Evolutionary conservation across 75 land plant genomes (phyloP), one percentile per base, ranked within the genome.

Genomic region (Picea sitchensis): DNA sequence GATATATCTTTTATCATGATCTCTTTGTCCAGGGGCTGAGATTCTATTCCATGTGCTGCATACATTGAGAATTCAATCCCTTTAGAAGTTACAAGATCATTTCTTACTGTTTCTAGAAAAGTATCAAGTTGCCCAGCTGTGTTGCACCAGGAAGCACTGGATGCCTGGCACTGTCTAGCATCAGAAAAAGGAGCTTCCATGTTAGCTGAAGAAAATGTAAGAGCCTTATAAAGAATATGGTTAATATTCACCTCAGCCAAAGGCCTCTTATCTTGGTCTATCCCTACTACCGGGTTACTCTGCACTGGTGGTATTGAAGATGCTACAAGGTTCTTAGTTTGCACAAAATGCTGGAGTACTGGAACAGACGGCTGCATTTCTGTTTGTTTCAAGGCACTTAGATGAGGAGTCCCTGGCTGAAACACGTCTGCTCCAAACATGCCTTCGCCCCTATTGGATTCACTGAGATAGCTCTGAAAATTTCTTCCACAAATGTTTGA

Each of bases 21-120:
- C 14, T 13, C 68, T 65, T 65, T 65, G 68, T 65, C 36, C 68
- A 13, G 23, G 68, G 36, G 36, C 17, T 65, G 68, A 65, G 34
- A 12, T 65, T 5, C 68, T 44, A 41, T 8, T 72, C 23, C 54
- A 72, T 15, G 51, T 18, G 54, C 51, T 44, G 75, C 51, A 38
- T 38, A n/a, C 5, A 72, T 41, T 72, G 23, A 72, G 3, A 72
- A 41, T 9, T 41, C 56, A 7, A 20, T 47, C 21, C 54, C 56
- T 47, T 34, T 13, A 72, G 75, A 38, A 72, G 75, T 8, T n/a
- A 72, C 17, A 47, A 72, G 13, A 72, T 44, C 54, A 72, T 72
- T 72, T 2, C 75, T 41, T 44, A 47, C 56, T 21, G 75, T 14
- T 11, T 72, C 75, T 47, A 72, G 2, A 47, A 7, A 12, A 38